Conservation (phyloP, 306 rosid species). For the Acmispon strigosus region DNA sequence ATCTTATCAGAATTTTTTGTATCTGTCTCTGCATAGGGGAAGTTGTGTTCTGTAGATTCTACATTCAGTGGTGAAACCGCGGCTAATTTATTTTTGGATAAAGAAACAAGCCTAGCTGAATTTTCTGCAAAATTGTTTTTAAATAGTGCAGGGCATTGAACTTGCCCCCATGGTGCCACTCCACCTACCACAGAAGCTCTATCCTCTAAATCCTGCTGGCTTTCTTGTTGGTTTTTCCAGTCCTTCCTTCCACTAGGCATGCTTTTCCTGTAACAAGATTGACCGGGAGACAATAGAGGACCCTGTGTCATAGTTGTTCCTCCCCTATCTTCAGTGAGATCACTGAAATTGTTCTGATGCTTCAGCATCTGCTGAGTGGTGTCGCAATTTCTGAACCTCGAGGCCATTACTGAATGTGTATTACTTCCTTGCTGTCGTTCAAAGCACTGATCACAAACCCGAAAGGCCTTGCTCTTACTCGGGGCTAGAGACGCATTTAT, state of each 20-base stretch:
- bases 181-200: slow-evolving; percentile 31
- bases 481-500: slow-evolving; percentile 72
- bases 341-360: slow-evolving; percentile 28
- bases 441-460: slow-evolving; percentile 79
- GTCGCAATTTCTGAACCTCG: slow-evolving; percentile 24
- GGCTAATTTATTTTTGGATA: slow-evolving; percentile 24
- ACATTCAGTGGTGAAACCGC: slow-evolving; percentile 12
- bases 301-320: slow-evolving; percentile 39
- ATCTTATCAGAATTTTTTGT: slow-evolving; percentile 36
- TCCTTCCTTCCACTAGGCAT: slow-evolving; percentile 46
- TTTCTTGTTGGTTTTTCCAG: slow-evolving; percentile 38
- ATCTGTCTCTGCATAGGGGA: slow-evolving; percentile 24
- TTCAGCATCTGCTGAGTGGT: slow-evolving; percentile 22
- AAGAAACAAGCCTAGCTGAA: slow-evolving; percentile 27
- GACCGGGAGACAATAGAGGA: slow-evolving; percentile 37
- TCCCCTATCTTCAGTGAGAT: slow-evolving; percentile 45
- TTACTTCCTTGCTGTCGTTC: slow-evolving; percentile 32
- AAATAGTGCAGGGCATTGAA: slow-evolving; percentile 50
- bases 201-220: slow-evolving; percentile 31
- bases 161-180: slow-evolving; percentile 71
- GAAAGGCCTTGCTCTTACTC: slow-evolving; percentile 50
- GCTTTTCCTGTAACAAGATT: slow-evolving; percentile 46
- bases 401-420: slow-evolving; percentile 12
- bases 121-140: slow-evolving; percentile 29
- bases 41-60: slow-evolving; percentile 20